Base-by-base conservation (phyloP, 1,139 yeast genomes). In the Magnusiomyces tetraspermus region DNA sequence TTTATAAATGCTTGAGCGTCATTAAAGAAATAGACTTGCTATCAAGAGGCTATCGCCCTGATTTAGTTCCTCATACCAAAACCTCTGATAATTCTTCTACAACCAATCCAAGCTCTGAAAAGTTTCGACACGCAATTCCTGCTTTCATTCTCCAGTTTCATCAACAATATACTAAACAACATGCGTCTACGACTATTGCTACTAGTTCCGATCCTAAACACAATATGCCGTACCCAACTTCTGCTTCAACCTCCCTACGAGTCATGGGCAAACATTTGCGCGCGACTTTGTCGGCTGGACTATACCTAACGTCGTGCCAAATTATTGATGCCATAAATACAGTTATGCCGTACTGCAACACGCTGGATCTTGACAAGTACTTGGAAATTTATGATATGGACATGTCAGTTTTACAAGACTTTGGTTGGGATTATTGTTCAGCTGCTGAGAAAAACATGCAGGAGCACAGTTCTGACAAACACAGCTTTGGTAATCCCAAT, bases 341-440 rank as follows among this genome's bases (percentile, higher is more conserved):
- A 19, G 53, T 68, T 30, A 52, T 69, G 2, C 61, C 62, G 2
- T 56, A 58, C 54, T 66, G 71, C 45, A 61, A 66, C 49, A 60
- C 62, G 21, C 55, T 63, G 3, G 74, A 71, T 33, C 59, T 74
- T 26, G 70, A 71, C 52, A 68, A 72, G 51, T 74, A 71, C 52
- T 63, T 74, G 52, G 76, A 69, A 26, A 67, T 75, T 10, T 75
- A 75, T 58, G 74, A 71, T 30, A 57, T 71, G 23, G 61, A 61
- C 3, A 42, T 61, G 3, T 44, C 59, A 2, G 65, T 64, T 38
- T 45, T 65, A n/a, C 57, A 54, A 26, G 57, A 55, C 5, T 55
- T 36, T 55, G 51, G 51, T n/a, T 54, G 51, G 56, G 51, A 49
- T 2, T 51, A 24, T 19, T 11, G 33, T 11, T 28, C 11, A 8